Base-by-base conservation (phyloP, 1,284 basidiomycete genomes). In the Apiotrichum sp. region DNA sequence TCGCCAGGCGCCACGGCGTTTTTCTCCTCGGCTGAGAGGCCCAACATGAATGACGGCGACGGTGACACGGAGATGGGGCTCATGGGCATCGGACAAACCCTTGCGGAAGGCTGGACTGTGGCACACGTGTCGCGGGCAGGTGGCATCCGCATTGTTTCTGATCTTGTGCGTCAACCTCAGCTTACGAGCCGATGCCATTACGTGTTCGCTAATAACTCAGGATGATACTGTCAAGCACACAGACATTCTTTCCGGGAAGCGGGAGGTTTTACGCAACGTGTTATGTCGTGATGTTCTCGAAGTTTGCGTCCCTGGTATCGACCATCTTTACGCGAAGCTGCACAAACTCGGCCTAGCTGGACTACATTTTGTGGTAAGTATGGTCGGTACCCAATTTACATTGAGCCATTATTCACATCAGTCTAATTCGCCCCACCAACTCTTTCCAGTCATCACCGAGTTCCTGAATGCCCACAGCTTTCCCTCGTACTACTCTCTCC, bases 141-240 rank as follows among this genome's bases (percentile, higher is more conserved):
- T 2, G 74, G 75, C 0, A 68, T 91, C 11, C 83, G 89, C 7
- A 81, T 96, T 53, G 86, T 97, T 36, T 93, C 89, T 1, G 93
- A 98, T 68, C 87, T 98, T 45, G 66, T 66, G 46, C 54, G 66
- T 55, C 3, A 13, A 2, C 5, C 6, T 14, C 14, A 40, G 3
- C 9, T 22, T 6, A 9, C 33, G 14, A 16, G 41, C 61, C 61
- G 45, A 63, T 32, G 14, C 22, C 22, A 22, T 22, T 22, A 22
- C 22, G 22, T 22, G 22, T 22, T 22, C 22, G 22, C 22, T 22
- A 22, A 22, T 22, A 22, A 22, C 22, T 22, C 55, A 68, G 66
- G 93, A 98, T 71, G 93, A 98, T 72, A 98, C 93, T 0, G 82
- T 96, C 61, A 97, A 95, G 70, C 73, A 82, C 48, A 85, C 87